phyloP scores from a whole-genome alignment of 305 asterid genomes.

The Rubia tinctorum region DNA sequence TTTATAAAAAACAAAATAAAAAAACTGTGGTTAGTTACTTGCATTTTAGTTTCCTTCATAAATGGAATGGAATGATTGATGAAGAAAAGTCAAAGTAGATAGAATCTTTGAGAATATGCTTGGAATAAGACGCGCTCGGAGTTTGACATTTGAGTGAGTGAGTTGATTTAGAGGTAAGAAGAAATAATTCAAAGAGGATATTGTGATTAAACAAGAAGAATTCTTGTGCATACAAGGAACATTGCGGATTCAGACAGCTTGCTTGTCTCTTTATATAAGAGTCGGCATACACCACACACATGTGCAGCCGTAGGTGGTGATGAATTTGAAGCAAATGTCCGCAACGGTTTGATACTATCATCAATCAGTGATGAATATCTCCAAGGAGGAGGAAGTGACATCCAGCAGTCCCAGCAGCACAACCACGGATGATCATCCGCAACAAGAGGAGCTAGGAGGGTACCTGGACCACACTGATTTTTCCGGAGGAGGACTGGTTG shows the following conservation, averaged over 20 bases:
- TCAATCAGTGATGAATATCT: neutral
- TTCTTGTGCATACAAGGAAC: neutral
- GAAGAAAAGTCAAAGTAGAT: neutral
- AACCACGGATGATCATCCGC: neutral
- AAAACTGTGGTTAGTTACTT: no score
- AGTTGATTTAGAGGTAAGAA: no score
- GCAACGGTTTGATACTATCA: neutral
- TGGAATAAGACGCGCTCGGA: neutral
- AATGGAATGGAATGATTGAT: neutral
- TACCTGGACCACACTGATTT: neutral
- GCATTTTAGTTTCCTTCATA: no score
- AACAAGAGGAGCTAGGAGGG: neutral
- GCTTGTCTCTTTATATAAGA: neutral
- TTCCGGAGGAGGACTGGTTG: neutral
- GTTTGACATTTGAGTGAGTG: neutral
- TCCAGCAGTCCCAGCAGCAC: neutral
- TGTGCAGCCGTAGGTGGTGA: neutral
- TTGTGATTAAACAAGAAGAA: neutral
- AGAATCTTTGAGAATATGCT: slow-evolving; percentile 2
- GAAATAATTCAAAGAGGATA: neutral
- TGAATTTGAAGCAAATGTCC: no score
- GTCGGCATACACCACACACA: neutral
- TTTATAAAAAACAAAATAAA: no score
- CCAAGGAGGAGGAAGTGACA: neutral
- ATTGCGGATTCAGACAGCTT: neutral